Percentiles rank a stretch among this genome's conserved stretches.
phyloP scores from a whole-genome alignment of 169 alveolate genomes.

The Plasmodium malariae region DNA sequence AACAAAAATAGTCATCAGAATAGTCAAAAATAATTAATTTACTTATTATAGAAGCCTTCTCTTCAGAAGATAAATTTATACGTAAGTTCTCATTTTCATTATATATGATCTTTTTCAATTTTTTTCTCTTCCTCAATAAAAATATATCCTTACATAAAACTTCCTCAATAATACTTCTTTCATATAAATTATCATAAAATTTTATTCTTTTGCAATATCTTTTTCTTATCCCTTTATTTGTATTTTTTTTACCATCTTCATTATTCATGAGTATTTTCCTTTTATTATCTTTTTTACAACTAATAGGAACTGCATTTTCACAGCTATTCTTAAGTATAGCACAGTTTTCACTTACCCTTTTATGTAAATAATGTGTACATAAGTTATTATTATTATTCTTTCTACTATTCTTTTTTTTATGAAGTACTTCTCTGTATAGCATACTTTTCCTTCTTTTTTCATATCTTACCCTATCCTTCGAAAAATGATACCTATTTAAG shows the following conservation, averaged over 20 bases:
- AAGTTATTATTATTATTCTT: neutral
- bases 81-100: neutral
- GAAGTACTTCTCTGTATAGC: neutral
- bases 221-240: neutral
- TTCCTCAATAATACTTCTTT: constrained; percentile 25
- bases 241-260: neutral
- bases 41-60: constrained; percentile 37
- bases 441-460: constrained; percentile 11
- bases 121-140: constrained; percentile 14
- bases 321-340: neutral
- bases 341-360: neutral
- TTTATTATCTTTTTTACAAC: neutral
- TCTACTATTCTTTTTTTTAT: neutral
- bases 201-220: constrained; percentile 10
- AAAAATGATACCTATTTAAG: neutral
- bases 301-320: neutral
- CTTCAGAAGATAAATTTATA: constrained; percentile 41
- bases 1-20: constrained; percentile 55
- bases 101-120: neutral
- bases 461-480: constrained; percentile 47
- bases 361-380: neutral
- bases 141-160: constrained; percentile 36
- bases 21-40: constrained; percentile 48
- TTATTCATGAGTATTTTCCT: neutral
- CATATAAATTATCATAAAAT: constrained; percentile 12